These are phyloP conservation scores for Solanum verrucosum DNA, from an alignment of 257 asterid species.

Conservation along the genomic window DNA sequence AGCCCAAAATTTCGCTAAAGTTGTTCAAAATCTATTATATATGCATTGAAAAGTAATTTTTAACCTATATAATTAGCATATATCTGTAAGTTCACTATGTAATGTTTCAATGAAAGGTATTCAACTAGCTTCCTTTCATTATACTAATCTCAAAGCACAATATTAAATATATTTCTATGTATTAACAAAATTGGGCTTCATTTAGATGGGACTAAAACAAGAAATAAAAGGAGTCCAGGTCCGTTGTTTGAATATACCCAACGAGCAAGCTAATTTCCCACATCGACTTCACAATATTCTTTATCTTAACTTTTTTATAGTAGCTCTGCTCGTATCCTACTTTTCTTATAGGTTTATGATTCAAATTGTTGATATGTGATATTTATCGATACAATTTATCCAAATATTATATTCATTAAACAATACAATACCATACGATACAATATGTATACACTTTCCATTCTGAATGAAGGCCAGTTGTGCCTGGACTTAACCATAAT, in stretches of 20 bases:
- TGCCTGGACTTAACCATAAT: not conserved
- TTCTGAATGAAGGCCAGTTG: not conserved
- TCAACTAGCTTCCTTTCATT: not conserved
- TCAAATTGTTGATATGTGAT: too few relatives aligned
- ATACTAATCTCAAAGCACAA: not conserved
- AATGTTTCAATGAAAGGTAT: not conserved
- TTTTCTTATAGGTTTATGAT: too few relatives aligned
- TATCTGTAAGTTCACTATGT: not conserved
- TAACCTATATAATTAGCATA: not conserved
- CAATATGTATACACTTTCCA: not conserved
- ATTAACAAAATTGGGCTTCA: not conserved
- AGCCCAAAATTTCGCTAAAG: not conserved
- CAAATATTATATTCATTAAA: too few relatives aligned
- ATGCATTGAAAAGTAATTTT: not conserved
- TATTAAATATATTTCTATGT: not conserved
- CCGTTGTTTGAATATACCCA: not conserved
- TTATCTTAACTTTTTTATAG: too few relatives aligned
- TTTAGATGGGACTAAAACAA: not conserved
- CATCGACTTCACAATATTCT: not conserved
- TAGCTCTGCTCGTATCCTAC: too few relatives aligned
- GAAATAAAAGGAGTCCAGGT: not conserved
- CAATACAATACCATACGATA: not conserved
- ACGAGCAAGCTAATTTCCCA: not conserved
- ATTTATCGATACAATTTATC: too few relatives aligned
- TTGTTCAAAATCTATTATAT: not conserved